phyloP scores from a whole-genome alignment of 2,329 filamentous ascomycete genomes.

The Sarocladium brachiariae region DNA sequence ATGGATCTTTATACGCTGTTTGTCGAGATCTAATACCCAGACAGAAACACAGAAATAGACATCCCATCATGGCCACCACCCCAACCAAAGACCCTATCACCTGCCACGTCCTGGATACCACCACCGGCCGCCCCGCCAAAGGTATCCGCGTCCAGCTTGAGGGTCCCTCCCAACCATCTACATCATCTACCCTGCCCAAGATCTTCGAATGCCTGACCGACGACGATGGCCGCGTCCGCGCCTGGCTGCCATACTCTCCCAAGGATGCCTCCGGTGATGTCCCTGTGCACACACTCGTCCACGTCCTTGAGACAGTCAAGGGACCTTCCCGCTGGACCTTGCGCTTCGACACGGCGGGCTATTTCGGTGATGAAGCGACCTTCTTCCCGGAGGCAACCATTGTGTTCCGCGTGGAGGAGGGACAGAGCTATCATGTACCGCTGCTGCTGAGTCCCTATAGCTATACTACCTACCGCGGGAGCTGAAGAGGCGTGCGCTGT shows the following conservation, averaged over 20 bases:
- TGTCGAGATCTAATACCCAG: no score
- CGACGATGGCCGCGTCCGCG: slow-evolving; percentile 64
- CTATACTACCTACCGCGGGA: slow-evolving; percentile 77
- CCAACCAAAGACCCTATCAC: slow-evolving; percentile 60
- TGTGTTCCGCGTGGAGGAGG: slow-evolving; percentile 43
- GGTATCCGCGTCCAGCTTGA: slow-evolving; percentile 61
- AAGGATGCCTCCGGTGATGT: slow-evolving; percentile 46
- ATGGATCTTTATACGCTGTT: no score
- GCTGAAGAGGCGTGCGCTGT: slow-evolving; percentile 34
- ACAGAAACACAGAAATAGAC: not conserved
- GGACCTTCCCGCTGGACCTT: slow-evolving; percentile 57
- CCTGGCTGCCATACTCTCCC: slow-evolving; percentile 57
- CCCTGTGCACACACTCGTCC: slow-evolving; percentile 50
- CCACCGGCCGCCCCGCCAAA: slow-evolving; percentile 61
- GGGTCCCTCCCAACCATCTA: slow-evolving; percentile 27
- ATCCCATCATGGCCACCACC: not conserved
- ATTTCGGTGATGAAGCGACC: slow-evolving; percentile 58
- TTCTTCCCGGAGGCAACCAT: slow-evolving; percentile 56
- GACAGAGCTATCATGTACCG: slow-evolving; percentile 73
- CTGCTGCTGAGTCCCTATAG: slow-evolving; percentile 70
- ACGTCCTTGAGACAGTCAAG: slow-evolving; percentile 41
- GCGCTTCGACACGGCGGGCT: slow-evolving; percentile 64
- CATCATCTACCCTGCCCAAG: slow-evolving; percentile 22
- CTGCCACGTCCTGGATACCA: slow-evolving; percentile 81
- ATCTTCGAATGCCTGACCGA: slow-evolving; percentile 65